Evolutionary conservation across 2,329 filamentous ascomycete species (phyloP).

Genomic region (Ascosphaera acerosa): DNA sequence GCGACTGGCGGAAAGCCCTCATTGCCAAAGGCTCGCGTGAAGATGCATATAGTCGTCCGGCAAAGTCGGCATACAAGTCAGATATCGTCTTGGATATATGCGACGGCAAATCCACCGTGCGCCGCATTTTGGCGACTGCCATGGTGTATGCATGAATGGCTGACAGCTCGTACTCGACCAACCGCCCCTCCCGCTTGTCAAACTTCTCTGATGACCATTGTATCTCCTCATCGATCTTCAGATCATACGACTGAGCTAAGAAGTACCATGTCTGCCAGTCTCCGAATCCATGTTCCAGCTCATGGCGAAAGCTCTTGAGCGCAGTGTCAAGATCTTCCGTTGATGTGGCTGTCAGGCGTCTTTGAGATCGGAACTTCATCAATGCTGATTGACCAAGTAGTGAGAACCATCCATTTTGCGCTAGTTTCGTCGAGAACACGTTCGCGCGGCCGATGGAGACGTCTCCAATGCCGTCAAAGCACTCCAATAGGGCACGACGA

Average conservation of each 20-base stretch:
- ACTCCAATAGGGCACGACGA: constrained; percentile 51
- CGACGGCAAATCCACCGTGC: constrained; percentile 27
- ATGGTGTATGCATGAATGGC: constrained; percentile 62
- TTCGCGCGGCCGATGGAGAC: constrained; percentile 47
- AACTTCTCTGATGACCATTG: constrained; percentile 80
- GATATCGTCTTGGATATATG: constrained; percentile 32
- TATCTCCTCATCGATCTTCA: constrained; percentile 65
- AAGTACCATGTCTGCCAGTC: constrained; percentile 84
- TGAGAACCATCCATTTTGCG: constrained; percentile 76
- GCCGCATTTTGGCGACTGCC: constrained; percentile 36
- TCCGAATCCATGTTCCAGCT: constrained; percentile 57
- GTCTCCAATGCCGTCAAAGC: constrained; percentile 51
- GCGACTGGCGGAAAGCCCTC: constrained; percentile 37
- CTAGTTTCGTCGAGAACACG: constrained; percentile 41
- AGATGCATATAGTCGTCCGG: constrained; percentile 40
- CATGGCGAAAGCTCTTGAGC: constrained; percentile 52
- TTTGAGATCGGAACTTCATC: constrained; percentile 59
- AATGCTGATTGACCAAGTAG: constrained; percentile 69
- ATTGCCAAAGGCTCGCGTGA: constrained; percentile 42
- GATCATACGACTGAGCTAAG: constrained; percentile 65
- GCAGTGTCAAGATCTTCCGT: constrained; percentile 68
- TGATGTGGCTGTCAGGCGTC: constrained; percentile 50
- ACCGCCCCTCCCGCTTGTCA: constrained; percentile 52
- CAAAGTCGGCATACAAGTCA: constrained; percentile 44
- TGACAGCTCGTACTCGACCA: constrained; percentile 50